Base-by-base conservation (phyloP, 129 eudicot genomes). In the Silybum marianum region DNA sequence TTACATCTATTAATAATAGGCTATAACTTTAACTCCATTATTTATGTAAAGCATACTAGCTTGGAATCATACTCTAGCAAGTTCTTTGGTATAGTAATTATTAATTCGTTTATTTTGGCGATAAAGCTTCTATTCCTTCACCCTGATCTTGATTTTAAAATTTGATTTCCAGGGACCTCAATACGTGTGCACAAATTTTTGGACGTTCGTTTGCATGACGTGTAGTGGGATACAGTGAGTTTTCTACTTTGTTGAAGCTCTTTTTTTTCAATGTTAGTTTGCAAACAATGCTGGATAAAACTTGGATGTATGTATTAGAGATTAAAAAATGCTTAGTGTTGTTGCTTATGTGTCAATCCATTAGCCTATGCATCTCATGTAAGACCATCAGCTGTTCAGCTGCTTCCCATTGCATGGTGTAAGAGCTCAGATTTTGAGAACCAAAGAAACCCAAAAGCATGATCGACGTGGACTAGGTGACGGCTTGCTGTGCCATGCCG, bases 161-260 rank as follows among this genome's bases (percentile, higher is more conserved):
- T 28, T 44, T 9, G 7, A 19, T 86, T 80, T 72, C 71, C 95
- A 95, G 99, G 99, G 99, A 71, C 98, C 99, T 76, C 99, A 95
- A 74, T 95, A 92, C 65, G 99, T 95, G 28, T 95, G 99, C 89
- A 92, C 93, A 13, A 95, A 88, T 62, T 95, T 95, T 73, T 93
- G 96, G 99, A 95, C 98, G 22, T 95, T 95, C 82, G 79, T 92
- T 77, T 95, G 98, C 84, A 90, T 85, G 86, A 90, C 93, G 1
- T 94, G 98, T 79, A 91, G 98, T 46, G 98, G 98, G 78, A 89
- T 95, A 85, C 98, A 95, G 98, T 95, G 76, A 92, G 98, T 88
- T 78, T 71, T 73, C 77, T 62, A 22, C 60, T 24, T 30, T 25
- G 12, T 44, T 26, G 66, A 78, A 51, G 67, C 51, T 74, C 40